A percentile compares a stretch with the other conserved stretches of the same genome.
Conservation (phyloP, 805 yeast genomes). For the Yarrowia sp. region DNA sequence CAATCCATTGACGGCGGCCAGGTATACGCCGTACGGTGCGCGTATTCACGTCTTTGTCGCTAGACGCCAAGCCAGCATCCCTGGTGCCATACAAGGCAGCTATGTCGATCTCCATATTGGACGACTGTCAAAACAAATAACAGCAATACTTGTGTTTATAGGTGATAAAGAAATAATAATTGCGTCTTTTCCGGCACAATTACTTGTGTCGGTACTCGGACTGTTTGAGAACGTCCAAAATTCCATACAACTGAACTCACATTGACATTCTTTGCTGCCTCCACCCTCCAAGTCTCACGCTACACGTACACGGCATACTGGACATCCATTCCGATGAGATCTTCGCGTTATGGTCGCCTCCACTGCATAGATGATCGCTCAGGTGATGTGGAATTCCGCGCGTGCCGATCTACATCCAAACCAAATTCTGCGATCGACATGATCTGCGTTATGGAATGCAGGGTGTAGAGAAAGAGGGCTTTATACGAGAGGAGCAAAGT, state of each 20-base stretch:
- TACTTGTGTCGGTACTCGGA: too few species aligned
- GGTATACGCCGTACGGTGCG: neutral
- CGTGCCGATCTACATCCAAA: neutral
- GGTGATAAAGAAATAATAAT: too few species aligned
- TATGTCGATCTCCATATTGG: neutral
- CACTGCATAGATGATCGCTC: neutral
- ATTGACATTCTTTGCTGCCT: too few species aligned
- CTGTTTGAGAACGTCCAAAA: too few species aligned
- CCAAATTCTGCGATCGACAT: neutral
- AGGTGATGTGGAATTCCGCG: neutral
- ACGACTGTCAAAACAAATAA: too few species aligned
- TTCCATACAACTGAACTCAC: too few species aligned
- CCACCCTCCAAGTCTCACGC: too few species aligned
- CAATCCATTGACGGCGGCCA: neutral
- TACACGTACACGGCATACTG: too few species aligned
- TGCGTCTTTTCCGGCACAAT: neutral
- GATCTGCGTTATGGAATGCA: constrained; percentile 13
- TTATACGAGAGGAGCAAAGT: too few species aligned
- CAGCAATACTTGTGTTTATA: too few species aligned
- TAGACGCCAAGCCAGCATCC: neutral
- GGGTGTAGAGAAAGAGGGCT: neutral
- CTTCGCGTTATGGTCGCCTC: neutral
- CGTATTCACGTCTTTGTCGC: neutral
- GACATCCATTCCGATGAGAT: constrained; percentile 1
- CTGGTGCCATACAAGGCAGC: neutral